A percentile compares a stretch with the other conserved stretches of the same genome.
phyloP scores from a whole-genome alignment of 164 flowering plant genomes.

The Tetrastigma voinierianum region DNA sequence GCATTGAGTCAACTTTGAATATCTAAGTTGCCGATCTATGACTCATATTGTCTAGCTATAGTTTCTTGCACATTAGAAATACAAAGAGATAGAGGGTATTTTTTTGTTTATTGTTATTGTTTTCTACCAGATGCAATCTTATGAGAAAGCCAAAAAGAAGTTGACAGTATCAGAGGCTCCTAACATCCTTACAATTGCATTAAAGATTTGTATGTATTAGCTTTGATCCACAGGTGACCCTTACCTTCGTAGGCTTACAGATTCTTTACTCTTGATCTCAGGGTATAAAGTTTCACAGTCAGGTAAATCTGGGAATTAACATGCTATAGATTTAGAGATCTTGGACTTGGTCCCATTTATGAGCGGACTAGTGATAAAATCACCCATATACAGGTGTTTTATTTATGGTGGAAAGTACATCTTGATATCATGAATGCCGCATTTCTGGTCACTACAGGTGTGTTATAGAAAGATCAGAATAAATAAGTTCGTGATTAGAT shows the following conservation, averaged over 20 bases:
- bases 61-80: too few species aligned
- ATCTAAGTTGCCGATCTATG: too few species aligned
- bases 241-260: background rate
- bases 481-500: conserved; percentile 94
- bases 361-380: conserved; percentile 71
- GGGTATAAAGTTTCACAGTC: conserved; percentile 50
- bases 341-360: conserved; percentile 76
- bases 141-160: conserved; percentile 92
- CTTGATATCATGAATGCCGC: conserved; percentile 89
- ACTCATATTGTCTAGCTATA: too few species aligned
- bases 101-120: background rate
- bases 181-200: conserved; percentile 84
- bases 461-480: conserved; percentile 71
- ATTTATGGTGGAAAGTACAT: conserved; percentile 91
- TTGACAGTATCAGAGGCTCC: conserved; percentile 87
- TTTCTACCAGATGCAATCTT: conserved; percentile 81
- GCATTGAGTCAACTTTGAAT: too few species aligned
- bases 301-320: conserved; percentile 92
- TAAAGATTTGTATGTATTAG: too few species aligned
- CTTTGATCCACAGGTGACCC: conserved; percentile 78
- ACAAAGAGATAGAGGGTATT: too few species aligned
- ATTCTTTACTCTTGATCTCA: conserved; percentile 10
- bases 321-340: conserved; percentile 69
- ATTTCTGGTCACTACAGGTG: conserved; percentile 95
- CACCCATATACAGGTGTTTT: conserved; percentile 79